Percentiles rank a stretch among this genome's conserved stretches.
Conservation (phyloP, 805 yeast genomes). For the Kodamaea jinghongensis region DNA sequence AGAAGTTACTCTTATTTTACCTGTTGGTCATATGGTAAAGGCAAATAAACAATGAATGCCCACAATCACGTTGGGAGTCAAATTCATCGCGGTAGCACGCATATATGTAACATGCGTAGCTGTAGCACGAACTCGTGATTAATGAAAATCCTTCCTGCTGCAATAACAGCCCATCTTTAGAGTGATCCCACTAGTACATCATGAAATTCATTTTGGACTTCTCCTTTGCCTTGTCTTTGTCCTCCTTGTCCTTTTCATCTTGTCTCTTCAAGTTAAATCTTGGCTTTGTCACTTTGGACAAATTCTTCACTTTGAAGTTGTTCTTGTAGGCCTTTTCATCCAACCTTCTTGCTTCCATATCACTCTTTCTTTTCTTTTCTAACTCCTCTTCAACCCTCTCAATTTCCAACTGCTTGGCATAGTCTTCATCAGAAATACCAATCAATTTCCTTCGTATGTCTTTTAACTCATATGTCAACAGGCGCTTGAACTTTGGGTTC, state of each 20-base stretch:
- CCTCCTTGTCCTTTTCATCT: background rate
- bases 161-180: too few species aligned
- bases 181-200: constrained; percentile 13
- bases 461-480: constrained; percentile 29
- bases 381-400: constrained; percentile 20
- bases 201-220: constrained; percentile 13
- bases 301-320: constrained; percentile 26
- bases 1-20: too few species aligned
- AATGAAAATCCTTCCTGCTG: too few species aligned
- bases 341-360: constrained; percentile 7
- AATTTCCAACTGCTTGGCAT: constrained; percentile 22
- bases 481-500: constrained; percentile 37
- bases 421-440: constrained; percentile 42
- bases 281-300: constrained; percentile 30
- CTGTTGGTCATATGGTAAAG: too few species aligned
- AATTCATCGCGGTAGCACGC: too few species aligned
- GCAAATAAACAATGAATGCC: too few species aligned
- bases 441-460: constrained; percentile 29
- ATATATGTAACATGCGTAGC: too few species aligned
- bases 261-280: constrained; percentile 24
- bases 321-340: constrained; percentile 23
- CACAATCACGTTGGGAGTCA: too few species aligned
- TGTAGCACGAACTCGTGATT: too few species aligned
- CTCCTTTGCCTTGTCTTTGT: constrained; percentile 9
- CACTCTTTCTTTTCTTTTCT: constrained; percentile 13